Conservation (phyloP, 139 green algal species). For the Protoeuglena noctilucae region DNA sequence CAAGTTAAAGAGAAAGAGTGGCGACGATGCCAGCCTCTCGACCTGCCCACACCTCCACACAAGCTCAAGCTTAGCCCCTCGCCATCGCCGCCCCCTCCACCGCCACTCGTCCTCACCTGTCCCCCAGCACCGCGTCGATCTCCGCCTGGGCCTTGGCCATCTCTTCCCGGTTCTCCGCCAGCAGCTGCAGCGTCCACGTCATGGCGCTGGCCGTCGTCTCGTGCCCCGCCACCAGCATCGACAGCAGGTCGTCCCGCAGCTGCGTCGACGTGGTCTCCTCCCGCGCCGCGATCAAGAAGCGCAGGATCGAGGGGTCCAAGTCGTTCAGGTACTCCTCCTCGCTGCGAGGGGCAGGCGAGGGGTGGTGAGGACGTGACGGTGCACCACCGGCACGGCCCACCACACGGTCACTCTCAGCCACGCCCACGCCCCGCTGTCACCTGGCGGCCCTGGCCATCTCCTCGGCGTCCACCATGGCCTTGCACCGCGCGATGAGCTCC, state of each 20-base stretch:
- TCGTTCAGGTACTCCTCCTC: slow-evolving; percentile 74
- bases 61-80: too few species aligned
- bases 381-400: slow-evolving; percentile 13
- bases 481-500: slow-evolving; percentile 64
- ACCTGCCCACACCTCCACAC: too few species aligned
- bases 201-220: slow-evolving; percentile 94
- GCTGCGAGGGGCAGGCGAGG: too few species aligned
- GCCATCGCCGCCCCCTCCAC: too few species aligned
- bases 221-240: slow-evolving; percentile 95
- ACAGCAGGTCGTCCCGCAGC: slow-evolving; percentile 93
- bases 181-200: slow-evolving; percentile 92
- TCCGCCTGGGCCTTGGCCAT: slow-evolving; percentile 73
- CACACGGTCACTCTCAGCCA: not conserved
- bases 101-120: too few species aligned
- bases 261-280: slow-evolving; percentile 75
- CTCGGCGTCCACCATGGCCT: slow-evolving; percentile 85
- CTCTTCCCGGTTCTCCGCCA: slow-evolving; percentile 64
- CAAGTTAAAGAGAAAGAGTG: too few species aligned
- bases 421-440: not conserved
- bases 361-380: not conserved
- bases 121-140: slow-evolving; percentile 67
- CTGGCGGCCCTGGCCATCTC: slow-evolving; percentile 23
- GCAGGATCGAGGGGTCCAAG: slow-evolving; percentile 76
- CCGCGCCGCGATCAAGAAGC: slow-evolving; percentile 85
- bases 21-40: too few species aligned